Evolutionary conservation across 345 rosid species (phyloP).

Genomic region (Citrus cavaleriei): DNA sequence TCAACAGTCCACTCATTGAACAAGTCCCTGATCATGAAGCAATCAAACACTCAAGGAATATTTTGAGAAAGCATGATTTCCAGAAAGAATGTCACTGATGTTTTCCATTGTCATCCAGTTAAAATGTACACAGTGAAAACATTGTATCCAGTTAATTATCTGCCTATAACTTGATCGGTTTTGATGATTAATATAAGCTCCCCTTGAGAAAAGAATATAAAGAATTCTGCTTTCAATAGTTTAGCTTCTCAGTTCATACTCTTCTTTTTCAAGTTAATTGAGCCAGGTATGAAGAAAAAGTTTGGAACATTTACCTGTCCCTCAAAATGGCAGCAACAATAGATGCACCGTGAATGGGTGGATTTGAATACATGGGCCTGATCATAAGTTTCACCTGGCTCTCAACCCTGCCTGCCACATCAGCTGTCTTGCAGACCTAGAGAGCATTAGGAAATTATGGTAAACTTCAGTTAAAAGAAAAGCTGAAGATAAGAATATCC

Average conservation of each 20-base stretch:
- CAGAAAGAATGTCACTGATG: background rate
- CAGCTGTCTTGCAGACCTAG: slow-evolving; percentile 86
- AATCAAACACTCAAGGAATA: background rate
- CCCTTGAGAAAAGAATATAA: background rate
- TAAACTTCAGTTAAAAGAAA: background rate
- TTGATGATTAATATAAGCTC: background rate
- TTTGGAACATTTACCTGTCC: slow-evolving; percentile 42
- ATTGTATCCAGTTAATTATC: background rate
- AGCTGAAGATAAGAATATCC: background rate
- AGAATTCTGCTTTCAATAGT: background rate
- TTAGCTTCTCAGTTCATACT: background rate
- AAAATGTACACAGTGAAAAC: background rate
- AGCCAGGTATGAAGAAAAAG: background rate
- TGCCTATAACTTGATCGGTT: background rate
- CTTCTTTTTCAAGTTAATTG: background rate
- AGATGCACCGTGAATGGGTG: slow-evolving; percentile 91
- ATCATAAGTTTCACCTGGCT: slow-evolving; percentile 88
- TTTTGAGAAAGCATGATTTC: background rate
- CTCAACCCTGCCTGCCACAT: slow-evolving; percentile 70
- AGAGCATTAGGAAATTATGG: background rate
- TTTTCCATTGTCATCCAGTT: background rate
- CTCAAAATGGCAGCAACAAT: slow-evolving; percentile 71
- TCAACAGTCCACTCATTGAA: slow-evolving; percentile 74
- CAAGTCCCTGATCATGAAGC: slow-evolving; percentile 35
- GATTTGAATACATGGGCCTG: slow-evolving; percentile 89